phyloP scores from a whole-genome alignment of 2,329 filamentous ascomycete species.

The Clonostachys byssicola region DNA sequence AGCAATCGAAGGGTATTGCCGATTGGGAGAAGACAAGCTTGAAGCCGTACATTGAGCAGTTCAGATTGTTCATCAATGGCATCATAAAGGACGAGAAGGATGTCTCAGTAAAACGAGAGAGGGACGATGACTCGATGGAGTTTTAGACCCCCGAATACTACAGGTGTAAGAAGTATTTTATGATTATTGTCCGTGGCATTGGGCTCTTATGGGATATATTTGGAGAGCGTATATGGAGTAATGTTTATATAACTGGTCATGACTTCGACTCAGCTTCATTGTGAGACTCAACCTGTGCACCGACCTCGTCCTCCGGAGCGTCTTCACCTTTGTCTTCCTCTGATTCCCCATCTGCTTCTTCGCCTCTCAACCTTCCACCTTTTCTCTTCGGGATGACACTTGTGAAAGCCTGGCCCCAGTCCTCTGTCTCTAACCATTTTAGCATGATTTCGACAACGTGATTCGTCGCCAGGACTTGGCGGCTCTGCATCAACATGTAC shows the following conservation, averaged over 20 bases:
- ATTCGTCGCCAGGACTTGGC: slow-evolving; percentile 86
- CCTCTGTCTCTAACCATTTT: slow-evolving; percentile 81
- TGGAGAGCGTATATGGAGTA: too few species aligned
- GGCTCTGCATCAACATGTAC: slow-evolving; percentile 85
- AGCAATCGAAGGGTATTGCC: slow-evolving; percentile 41
- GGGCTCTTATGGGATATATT: too few species aligned
- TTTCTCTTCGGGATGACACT: slow-evolving; percentile 88
- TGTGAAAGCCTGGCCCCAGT: slow-evolving; percentile 90
- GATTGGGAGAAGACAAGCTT: slow-evolving; percentile 98
- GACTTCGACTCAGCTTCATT: too few species aligned
- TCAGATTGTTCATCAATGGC: slow-evolving; percentile 73
- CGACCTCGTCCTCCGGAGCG: slow-evolving; percentile 15
- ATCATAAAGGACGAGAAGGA: slow-evolving; percentile 74
- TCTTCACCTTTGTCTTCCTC: slow-evolving; percentile 11
- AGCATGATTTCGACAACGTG: slow-evolving; percentile 98
- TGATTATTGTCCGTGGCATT: too few species aligned
- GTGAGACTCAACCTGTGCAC: slow-evolving; percentile 9
- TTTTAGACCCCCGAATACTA: slow-evolving; percentile 29
- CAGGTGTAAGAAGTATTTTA: too few species aligned
- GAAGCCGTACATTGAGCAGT: slow-evolving; percentile 88
- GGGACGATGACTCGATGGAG: slow-evolving; percentile 48
- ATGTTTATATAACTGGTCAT: too few species aligned
- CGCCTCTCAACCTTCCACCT: slow-evolving; percentile 62
- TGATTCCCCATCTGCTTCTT: slow-evolving; percentile 3
- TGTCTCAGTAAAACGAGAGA: slow-evolving; percentile 48